Percentiles rank a stretch among this genome's conserved stretches.
phyloP scores from a whole-genome alignment of 1,284 basidiomycete species.

The Takashimella tepidaria region DNA sequence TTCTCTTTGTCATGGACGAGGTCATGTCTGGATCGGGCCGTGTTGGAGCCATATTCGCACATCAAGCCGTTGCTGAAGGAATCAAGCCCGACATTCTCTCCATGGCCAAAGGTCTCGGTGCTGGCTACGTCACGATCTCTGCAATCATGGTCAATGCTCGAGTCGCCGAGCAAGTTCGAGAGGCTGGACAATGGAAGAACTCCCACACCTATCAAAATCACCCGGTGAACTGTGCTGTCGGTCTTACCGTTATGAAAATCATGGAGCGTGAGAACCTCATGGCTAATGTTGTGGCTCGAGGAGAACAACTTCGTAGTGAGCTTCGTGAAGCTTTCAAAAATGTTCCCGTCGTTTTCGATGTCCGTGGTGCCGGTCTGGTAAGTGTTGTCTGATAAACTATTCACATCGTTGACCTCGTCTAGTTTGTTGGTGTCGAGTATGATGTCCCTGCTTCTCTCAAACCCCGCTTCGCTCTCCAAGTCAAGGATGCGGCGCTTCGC shows the following conservation, averaged over 20 bases:
- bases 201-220: conserved; percentile 82
- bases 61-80: conserved; percentile 54
- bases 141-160: conserved; percentile 66
- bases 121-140: conserved; percentile 76
- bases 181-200: conserved; percentile 55
- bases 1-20: conserved; percentile 78
- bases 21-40: conserved; percentile 81
- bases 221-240: conserved; percentile 68
- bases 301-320: conserved; percentile 20
- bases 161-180: conserved; percentile 60
- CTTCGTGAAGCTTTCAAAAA: conserved; percentile 16
- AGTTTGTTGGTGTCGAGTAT: conserved; percentile 32
- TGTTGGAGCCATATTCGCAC: conserved; percentile 64
- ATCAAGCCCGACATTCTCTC: conserved; percentile 68
- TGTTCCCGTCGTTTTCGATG: conserved; percentile 18
- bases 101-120: conserved; percentile 80
- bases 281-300: conserved; percentile 22
- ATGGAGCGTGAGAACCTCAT: conserved; percentile 61
- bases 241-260: conserved; percentile 71
- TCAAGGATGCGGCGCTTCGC: conserved; percentile 26
- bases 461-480: conserved; percentile 22
- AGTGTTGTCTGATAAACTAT: no score
- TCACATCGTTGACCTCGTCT: background rate
- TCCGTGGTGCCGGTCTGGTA: conserved; percentile 61
- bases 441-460: conserved; percentile 16